A percentile compares a stretch with the other conserved stretches of the same genome.
phyloP scores from a whole-genome alignment of 176 grass and related monocot species.

The Cocos nucifera region DNA sequence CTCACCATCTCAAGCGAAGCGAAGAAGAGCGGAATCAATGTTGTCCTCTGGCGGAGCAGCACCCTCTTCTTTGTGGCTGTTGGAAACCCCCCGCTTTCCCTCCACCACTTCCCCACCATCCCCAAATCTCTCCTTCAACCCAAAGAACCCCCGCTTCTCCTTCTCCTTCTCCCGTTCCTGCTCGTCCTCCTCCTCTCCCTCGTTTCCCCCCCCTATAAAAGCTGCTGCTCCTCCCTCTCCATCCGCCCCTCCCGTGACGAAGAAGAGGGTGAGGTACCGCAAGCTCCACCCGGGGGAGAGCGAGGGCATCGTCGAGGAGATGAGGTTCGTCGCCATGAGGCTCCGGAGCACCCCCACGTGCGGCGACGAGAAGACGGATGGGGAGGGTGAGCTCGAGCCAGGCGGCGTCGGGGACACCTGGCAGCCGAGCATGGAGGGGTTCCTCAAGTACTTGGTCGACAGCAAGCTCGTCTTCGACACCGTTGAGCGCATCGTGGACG shows the following conservation, averaged over 20 bases:
- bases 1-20: no score
- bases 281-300: slow-evolving; percentile 57
- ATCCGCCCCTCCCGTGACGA: slow-evolving; percentile 13
- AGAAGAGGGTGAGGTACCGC: slow-evolving; percentile 32
- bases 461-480: slow-evolving; percentile 90
- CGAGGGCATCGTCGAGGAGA: slow-evolving; percentile 81
- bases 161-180: background rate
- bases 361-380: background rate
- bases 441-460: slow-evolving; percentile 74
- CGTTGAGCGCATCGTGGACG: slow-evolving; percentile 65
- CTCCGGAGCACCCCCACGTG: slow-evolving; percentile 28
- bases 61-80: no score
- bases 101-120: no score
- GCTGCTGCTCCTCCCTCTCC: slow-evolving; percentile 1
- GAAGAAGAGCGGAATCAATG: no score
- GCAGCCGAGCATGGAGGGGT: slow-evolving; percentile 65
- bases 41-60: no score
- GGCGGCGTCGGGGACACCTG: slow-evolving; percentile 26
- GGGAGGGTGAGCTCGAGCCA: background rate
- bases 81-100: no score
- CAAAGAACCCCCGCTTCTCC: slow-evolving; percentile 11
- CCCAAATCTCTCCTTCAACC: slow-evolving; percentile 1
- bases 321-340: slow-evolving; percentile 95
- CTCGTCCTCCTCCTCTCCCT: slow-evolving; percentile 31
- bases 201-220: slow-evolving; percentile 15